These are phyloP conservation scores for Ceratocystis lukuohia DNA, from an alignment of 2,329 filamentous ascomycete species.

Conservation along the genomic window DNA sequence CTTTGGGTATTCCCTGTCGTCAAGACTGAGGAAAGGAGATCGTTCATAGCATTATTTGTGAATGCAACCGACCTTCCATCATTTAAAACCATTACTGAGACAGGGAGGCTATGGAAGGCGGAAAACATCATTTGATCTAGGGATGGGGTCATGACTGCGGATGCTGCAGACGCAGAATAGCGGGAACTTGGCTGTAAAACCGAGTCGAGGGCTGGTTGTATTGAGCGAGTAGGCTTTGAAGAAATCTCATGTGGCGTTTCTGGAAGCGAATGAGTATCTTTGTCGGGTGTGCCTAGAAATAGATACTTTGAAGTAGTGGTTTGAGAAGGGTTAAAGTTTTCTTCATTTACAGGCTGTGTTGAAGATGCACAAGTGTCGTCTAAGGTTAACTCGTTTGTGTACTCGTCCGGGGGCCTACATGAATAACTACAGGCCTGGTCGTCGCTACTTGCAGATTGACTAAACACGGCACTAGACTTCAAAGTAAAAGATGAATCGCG, in stretches of 20 bases:
- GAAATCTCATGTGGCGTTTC: background rate
- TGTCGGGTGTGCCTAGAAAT: background rate
- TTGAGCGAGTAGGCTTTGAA: background rate
- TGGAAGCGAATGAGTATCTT: background rate
- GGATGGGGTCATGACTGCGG: constrained; percentile 32
- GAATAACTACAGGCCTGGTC: no score
- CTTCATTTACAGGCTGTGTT: background rate
- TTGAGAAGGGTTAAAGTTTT: background rate
- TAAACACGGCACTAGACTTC: constrained; percentile 23
- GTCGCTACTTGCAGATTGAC: background rate
- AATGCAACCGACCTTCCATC: constrained; percentile 55
- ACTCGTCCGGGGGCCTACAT: background rate
- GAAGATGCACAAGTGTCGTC: background rate
- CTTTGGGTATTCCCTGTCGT: background rate
- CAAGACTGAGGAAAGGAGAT: constrained; percentile 34
- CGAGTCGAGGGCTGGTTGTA: background rate
- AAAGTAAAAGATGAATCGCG: background rate
- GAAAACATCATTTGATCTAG: constrained; percentile 48
- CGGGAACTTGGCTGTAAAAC: background rate
- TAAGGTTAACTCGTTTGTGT: background rate
- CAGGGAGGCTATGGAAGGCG: constrained; percentile 59
- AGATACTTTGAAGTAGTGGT: background rate
- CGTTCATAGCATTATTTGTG: constrained; percentile 63
- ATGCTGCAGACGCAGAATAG: background rate
- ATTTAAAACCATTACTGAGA: constrained; percentile 56